Conservation (phyloP, 306 rosid species). For the Myrica gale region DNA sequence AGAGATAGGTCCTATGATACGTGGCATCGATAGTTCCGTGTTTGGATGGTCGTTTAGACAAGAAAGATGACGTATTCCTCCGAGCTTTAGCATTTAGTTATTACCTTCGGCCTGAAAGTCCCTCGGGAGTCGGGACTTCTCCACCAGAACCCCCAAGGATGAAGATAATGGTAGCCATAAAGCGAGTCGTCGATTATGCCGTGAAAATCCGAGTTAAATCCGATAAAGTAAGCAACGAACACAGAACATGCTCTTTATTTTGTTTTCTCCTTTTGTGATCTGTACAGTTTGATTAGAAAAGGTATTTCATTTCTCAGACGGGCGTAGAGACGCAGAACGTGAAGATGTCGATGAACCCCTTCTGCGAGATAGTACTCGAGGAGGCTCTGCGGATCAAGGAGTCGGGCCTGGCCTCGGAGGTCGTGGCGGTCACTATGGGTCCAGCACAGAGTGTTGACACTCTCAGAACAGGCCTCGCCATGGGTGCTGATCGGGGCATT, state of each 20-base stretch:
- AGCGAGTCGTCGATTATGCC: conserved; percentile 88
- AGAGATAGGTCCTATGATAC: background rate
- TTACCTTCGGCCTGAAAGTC: background rate
- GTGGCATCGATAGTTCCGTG: background rate
- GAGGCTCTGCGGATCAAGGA: conserved; percentile 87
- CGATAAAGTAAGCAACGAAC: conserved; percentile 51
- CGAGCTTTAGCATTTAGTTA: background rate
- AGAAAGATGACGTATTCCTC: background rate
- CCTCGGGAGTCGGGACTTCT: background rate
- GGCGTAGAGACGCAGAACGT: conserved; percentile 95
- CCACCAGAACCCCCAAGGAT: conserved; percentile 25
- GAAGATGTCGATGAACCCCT: conserved; percentile 99
- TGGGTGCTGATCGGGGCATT: conserved; percentile 91
- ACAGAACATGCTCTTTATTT: too few species aligned
- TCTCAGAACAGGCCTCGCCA: conserved; percentile 81
- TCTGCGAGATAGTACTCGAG: conserved; percentile 90
- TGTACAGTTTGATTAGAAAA: conserved; percentile 9
- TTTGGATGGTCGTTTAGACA: background rate
- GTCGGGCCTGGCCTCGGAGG: conserved; percentile 79
- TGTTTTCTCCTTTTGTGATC: background rate
- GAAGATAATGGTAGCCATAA: conserved; percentile 91
- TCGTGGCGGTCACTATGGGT: conserved; percentile 82
- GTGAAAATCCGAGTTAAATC: conserved; percentile 91
- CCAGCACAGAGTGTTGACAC: conserved; percentile 70
- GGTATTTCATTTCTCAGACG: conserved; percentile 37